A percentile compares a stretch with the other conserved stretches of the same genome.
Conservation (phyloP, 345 rosid genomes). For the Carallia pectinifolia region DNA sequence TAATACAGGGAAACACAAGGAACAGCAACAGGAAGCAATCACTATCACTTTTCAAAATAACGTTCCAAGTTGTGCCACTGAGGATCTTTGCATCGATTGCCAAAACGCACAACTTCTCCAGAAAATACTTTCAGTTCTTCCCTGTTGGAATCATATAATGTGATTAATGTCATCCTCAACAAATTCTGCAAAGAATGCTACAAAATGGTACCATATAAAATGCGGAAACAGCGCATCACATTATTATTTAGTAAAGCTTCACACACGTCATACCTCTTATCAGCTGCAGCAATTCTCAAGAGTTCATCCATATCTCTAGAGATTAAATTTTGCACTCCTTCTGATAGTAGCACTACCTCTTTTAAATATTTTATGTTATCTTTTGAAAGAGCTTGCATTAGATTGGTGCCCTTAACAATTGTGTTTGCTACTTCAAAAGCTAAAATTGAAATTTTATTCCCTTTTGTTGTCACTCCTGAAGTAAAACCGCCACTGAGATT, state of each 20-base stretch:
- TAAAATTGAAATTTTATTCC: conserved; percentile 73
- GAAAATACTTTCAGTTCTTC: conserved; percentile 86
- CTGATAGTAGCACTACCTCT: conserved; percentile 83
- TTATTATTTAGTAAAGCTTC: background rate
- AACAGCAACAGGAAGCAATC: conserved; percentile 22
- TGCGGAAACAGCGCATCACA: background rate
- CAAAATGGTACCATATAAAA: conserved; percentile 2
- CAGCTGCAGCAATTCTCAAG: conserved; percentile 74
- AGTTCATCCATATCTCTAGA: conserved; percentile 84
- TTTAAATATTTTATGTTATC: conserved; percentile 68
- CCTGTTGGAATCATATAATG: conserved; percentile 39
- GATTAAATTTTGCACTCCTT: conserved; percentile 80
- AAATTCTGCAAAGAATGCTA: background rate
- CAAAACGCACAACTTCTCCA: conserved; percentile 96
- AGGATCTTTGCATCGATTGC: conserved; percentile 98
- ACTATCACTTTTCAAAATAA: conserved; percentile 78
- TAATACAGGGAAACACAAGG: conserved; percentile 1
- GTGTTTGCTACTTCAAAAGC: conserved; percentile 97
- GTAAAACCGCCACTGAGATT: conserved; percentile 64
- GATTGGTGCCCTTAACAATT: conserved; percentile 86
- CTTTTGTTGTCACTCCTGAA: conserved; percentile 75
- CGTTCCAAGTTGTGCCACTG: conserved; percentile 97
- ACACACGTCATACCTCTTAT: conserved; percentile 66
- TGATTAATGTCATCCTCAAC: conserved; percentile 6
- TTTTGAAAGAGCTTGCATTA: conserved; percentile 83